These are phyloP conservation scores for Oryza brachyantha DNA, from an alignment of 176 grass and related monocot genomes.

Conservation along the genomic window DNA sequence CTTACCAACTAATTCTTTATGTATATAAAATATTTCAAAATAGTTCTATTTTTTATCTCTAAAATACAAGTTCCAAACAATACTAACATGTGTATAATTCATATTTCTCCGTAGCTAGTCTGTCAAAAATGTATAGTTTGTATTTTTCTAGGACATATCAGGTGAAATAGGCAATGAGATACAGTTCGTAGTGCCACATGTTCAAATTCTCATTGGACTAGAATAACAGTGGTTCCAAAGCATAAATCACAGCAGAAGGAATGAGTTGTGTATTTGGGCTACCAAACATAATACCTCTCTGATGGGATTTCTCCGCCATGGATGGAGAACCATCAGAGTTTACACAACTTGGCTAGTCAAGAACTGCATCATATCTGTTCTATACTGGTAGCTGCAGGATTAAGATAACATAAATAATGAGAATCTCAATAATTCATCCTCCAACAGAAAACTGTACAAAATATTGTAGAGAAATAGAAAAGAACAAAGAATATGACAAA, in stretches of 20 bases:
- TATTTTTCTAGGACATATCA: not conserved
- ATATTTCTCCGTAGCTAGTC: too few relatives aligned
- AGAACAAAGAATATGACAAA: not conserved
- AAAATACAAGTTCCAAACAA: too few relatives aligned
- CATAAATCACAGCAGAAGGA: not conserved
- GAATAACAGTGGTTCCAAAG: not conserved
- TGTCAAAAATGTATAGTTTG: not conserved
- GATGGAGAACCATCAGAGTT: not conserved
- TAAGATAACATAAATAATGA: not conserved
- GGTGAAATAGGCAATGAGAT: not conserved
- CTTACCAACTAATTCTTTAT: too few relatives aligned
- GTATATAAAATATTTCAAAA: too few relatives aligned
- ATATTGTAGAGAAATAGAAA: not conserved
- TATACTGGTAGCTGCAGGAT: not conserved
- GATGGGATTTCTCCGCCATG: not conserved
- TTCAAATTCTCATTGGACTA: not conserved
- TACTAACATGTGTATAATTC: too few relatives aligned
- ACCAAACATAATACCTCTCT: not conserved
- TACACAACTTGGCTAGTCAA: not conserved
- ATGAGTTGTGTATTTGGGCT: not conserved
- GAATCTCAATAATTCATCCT: not conserved
- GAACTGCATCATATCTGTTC: not conserved
- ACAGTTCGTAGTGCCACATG: not conserved
- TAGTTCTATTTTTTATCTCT: too few relatives aligned
- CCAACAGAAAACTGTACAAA: not conserved